Evolutionary conservation across 2,329 filamentous ascomycete species (phyloP), one percentile per base, ranked within the genome.

Genomic region (Kalmusia sp.): DNA sequence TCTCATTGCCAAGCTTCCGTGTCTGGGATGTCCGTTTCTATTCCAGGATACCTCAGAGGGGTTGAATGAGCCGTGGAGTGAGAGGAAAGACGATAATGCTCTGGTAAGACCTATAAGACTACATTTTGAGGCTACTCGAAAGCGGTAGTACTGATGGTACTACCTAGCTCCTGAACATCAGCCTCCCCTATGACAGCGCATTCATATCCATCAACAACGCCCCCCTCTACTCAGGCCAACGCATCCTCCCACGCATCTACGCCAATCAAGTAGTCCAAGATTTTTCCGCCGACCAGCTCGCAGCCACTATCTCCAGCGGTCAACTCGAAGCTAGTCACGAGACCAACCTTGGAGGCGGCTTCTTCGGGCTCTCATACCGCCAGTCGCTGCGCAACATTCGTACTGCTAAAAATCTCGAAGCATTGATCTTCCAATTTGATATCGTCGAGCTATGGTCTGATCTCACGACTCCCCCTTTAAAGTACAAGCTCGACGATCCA

Each of bases 1-100:
- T 51, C 44, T 69, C 49, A 63, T 73, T 37, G 68, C 65, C 46
- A 73, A 71, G 49, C 49, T 73, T 6, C 68, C 68, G 8, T 73
- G 70, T 39, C 25, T 59, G n/a, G 67, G 58, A 22, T 73, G 70
- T 52, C 69, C 70, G 4, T 72, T 68, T 34, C 41, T 73, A 21
- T 66, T 64, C 35, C 67, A 71, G 37, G 68, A 71, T 51, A 65
- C 63, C 1, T 68, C 65, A 0, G 47, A 58, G 22, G 68, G 65
- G 17, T 53, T 39, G 8, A 47, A 69, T 41, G 62, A 55, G 33
- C 57, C 58, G 4, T 73, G 70, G 70, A 49, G 48, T 21, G 46
- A 61, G 37, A 61, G 61, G 25, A 52, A 61, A 15, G 67, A 71
- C 39, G 49, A 63, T 4, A 73, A 69, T 44, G 65, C 65, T 46